phyloP scores from a whole-genome alignment of 2,329 filamentous ascomycete genomes.

The Paraphoma sp. region DNA sequence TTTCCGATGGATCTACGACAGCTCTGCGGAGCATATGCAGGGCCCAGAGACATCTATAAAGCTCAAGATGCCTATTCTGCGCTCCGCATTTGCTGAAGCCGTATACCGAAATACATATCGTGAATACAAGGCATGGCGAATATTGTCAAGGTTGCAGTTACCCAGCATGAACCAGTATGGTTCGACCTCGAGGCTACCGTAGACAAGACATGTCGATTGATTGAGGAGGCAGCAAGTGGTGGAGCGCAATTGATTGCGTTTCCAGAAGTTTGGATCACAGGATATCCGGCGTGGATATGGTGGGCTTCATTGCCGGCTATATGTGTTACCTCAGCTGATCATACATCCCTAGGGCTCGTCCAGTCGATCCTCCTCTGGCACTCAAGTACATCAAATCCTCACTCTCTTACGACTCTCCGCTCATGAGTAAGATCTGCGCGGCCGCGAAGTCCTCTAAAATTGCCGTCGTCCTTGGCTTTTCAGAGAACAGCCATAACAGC shows the following conservation, averaged over 20 bases:
- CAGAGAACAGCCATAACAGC: slow-evolving; percentile 46
- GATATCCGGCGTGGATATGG: slow-evolving; percentile 57
- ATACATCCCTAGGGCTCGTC: slow-evolving; percentile 40
- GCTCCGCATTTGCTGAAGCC: not conserved
- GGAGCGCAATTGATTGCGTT: slow-evolving; percentile 62
- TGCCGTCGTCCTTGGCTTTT: slow-evolving; percentile 49
- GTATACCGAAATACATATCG: not conserved
- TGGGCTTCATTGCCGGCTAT: slow-evolving; percentile 24
- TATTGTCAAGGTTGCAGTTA: slow-evolving; percentile 52
- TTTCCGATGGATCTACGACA: not conserved
- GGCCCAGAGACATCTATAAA: not conserved
- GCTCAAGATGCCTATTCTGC: not conserved
- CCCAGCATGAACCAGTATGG: slow-evolving; percentile 67
- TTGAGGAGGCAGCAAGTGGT: slow-evolving; percentile 61
- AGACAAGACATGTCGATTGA: slow-evolving; percentile 63
- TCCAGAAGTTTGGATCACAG: slow-evolving; percentile 55
- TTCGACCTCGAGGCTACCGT: slow-evolving; percentile 63
- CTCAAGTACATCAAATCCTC: slow-evolving; percentile 55
- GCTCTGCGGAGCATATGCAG: not conserved
- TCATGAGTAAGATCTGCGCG: slow-evolving; percentile 53
- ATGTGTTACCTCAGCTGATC: not conserved
- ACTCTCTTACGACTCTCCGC: slow-evolving; percentile 46
- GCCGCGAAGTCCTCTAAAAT: slow-evolving; percentile 43
- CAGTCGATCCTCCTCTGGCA: slow-evolving; percentile 50
- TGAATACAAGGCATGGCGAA: not conserved